phyloP scores from a whole-genome alignment of 768 basidiomycete species.

The Trametes coccinea region DNA sequence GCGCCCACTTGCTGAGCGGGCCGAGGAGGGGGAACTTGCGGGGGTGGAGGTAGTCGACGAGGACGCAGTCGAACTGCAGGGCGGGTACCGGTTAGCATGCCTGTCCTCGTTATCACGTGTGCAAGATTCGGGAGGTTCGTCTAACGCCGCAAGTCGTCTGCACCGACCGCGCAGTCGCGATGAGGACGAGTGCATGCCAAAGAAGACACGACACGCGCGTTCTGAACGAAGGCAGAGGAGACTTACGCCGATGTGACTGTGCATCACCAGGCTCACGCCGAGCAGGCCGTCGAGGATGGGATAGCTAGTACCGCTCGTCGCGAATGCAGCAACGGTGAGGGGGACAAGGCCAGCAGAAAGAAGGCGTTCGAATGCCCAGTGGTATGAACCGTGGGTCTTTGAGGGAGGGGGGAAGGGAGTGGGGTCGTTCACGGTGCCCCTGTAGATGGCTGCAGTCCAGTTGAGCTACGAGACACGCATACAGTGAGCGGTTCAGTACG shows the following conservation, averaged over 20 bases:
- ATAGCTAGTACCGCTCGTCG: slow-evolving; percentile 70
- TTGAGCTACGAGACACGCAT: neutral
- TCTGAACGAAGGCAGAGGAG: neutral
- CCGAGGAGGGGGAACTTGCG: slow-evolving; percentile 93
- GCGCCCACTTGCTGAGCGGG: slow-evolving; percentile 65
- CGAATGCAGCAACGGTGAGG: slow-evolving; percentile 83
- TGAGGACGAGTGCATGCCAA: neutral
- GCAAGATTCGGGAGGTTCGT: neutral
- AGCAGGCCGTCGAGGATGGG: slow-evolving; percentile 90
- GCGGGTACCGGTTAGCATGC: slow-evolving; percentile 1
- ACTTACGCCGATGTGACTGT: slow-evolving; percentile 93
- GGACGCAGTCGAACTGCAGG: slow-evolving; percentile 67
- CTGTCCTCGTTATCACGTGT: neutral
- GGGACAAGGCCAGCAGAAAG: slow-evolving; percentile 88
- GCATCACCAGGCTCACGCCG: slow-evolving; percentile 84
- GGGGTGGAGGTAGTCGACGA: slow-evolving; percentile 89
- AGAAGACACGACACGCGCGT: neutral
- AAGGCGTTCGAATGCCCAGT: slow-evolving; percentile 90
- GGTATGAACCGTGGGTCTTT: slow-evolving; percentile 86
- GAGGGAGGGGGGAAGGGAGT: slow-evolving; percentile 84
- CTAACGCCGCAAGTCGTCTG: neutral
- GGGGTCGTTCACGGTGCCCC: slow-evolving; percentile 94
- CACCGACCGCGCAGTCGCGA: neutral
- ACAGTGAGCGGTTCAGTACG: slow-evolving; percentile 33
- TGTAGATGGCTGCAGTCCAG: slow-evolving; percentile 64